Base-by-base conservation (phyloP, 2,329 filamentous ascomycete species). In the Venturia nashicola region DNA sequence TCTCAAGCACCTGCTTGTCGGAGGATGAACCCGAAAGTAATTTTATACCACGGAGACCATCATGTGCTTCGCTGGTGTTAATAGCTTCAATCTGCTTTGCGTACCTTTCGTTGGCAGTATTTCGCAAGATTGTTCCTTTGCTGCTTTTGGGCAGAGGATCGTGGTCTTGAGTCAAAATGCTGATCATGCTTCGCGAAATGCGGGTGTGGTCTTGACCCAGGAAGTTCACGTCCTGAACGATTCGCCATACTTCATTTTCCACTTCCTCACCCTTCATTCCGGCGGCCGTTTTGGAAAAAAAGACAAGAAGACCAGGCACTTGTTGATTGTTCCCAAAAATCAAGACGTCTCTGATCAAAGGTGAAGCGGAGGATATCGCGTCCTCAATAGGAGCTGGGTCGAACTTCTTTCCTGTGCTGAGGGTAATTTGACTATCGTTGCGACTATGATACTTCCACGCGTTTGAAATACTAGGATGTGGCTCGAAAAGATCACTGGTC, bases 101-200 rank as follows among this genome's bases (percentile, higher is more conserved):
- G 63, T 83, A 84, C 36, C 77, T 71, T 51, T 73, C 72, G 66
- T 83, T 82, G 9, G 80, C 76, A 23, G 77, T 76, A 5, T 78
- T 78, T 2, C 82, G 77, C 59, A 84, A 83, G 63, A 82, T 77
- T 0, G 80, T 84, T 3, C 80, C 80, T 69, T 85, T 85, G 65
- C 61, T 62, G 20, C 61, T 62, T 16, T 62, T 62, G 11, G 40
- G 23, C 3, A 62, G 40, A 5, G 61, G 42, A 12, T 34, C 32
- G 9, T 23, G 32, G 9, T n/a, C 12, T 16, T 9, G 32, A 3
- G 61, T 74, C 2, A 84, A 71, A 2, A 84, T 69, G 0, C 79
- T 70, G 0, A 86, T 73, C 69, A 86, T 77, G 2, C 84, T 82
- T n/a, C 72, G 76, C 0, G 79, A 79, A 1, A 86, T 77, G 16